Conservation (phyloP, 2,329 filamentous ascomycete species). For the Aureobasidium zeae region DNA sequence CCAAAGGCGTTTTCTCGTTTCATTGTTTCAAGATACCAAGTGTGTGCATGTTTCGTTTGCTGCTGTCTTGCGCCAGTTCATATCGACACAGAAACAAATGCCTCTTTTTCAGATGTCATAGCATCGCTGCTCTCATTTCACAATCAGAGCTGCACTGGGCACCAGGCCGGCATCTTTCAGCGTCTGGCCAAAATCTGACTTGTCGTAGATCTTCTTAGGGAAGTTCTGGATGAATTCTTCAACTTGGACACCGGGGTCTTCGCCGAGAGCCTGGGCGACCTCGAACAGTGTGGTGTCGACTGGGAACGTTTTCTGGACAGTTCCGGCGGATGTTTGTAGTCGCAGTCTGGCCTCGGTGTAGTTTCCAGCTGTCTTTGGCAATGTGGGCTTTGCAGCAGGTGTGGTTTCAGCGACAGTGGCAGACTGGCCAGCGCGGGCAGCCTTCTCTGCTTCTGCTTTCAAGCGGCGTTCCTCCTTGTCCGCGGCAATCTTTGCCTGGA, state of each 20-base stretch:
- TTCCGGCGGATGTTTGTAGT: slow-evolving; percentile 66
- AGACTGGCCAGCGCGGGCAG: slow-evolving; percentile 33
- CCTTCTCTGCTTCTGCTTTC: slow-evolving; percentile 79
- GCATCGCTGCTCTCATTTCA: too few species aligned
- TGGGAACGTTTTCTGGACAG: slow-evolving; percentile 76
- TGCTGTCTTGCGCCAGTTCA: neutral
- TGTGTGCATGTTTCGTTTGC: neutral
- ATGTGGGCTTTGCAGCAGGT: slow-evolving; percentile 39
- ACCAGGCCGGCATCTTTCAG: slow-evolving; percentile 85
- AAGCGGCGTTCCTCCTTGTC: slow-evolving; percentile 83
- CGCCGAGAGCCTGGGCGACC: slow-evolving; percentile 65
- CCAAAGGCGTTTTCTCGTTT: slow-evolving; percentile 8
- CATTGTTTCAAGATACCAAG: slow-evolving; percentile 12
- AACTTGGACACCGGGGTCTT: slow-evolving; percentile 61
- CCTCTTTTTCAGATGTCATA: too few species aligned
- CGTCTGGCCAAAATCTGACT: slow-evolving; percentile 73
- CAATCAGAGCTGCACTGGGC: slow-evolving; percentile 81
- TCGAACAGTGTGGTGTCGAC: slow-evolving; percentile 90
- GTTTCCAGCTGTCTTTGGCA: slow-evolving; percentile 56
- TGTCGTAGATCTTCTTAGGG: slow-evolving; percentile 68
- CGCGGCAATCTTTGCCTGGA: slow-evolving; percentile 87
- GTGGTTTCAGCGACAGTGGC: slow-evolving; percentile 35
- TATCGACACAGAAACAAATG: neutral
- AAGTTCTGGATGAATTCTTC: slow-evolving; percentile 77
- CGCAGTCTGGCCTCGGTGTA: slow-evolving; percentile 75